A percentile compares a stretch with the other conserved stretches of the same genome.
Evolutionary conservation across 2,329 filamentous ascomycete genomes (phyloP).

Genomic region (Malbranchea zuffiana): DNA sequence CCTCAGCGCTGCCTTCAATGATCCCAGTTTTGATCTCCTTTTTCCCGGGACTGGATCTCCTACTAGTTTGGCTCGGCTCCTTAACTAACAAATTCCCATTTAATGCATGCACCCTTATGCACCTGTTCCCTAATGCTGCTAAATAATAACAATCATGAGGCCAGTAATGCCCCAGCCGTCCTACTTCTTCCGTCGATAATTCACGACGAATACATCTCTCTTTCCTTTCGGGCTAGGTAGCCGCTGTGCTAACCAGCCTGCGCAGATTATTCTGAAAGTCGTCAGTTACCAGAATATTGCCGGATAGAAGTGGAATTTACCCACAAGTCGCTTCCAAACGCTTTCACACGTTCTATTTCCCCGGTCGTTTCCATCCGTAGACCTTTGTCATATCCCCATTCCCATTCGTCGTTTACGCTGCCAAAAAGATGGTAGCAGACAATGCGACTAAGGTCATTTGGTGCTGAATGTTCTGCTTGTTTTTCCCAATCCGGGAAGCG

Average conservation of each 20-base stretch:
- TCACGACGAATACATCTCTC: not conserved
- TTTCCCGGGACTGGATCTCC: no score
- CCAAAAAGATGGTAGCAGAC: not conserved
- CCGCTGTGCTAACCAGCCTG: not conserved
- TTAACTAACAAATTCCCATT: no score
- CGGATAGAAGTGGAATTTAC: not conserved
- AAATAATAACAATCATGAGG: no score
- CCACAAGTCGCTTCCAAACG: not conserved
- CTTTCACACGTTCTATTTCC: not conserved
- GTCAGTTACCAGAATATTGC: not conserved
- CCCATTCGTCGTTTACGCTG: not conserved
- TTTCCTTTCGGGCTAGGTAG: not conserved
- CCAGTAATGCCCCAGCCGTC: no score
- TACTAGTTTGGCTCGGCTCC: no score
- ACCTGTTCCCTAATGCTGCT: no score
- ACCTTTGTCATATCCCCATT: not conserved
- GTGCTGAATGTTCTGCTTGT: not conserved
- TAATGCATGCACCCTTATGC: no score
- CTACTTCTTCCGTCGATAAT: not conserved
- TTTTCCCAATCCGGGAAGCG: not conserved
- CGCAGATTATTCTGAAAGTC: not conserved
- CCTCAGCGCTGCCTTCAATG: no score
- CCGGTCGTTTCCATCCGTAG: not conserved
- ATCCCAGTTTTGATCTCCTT: no score
- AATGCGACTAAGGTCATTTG: not conserved